phyloP scores from a whole-genome alignment of 1,284 basidiomycete species.

The Heliocybe sulcata region DNA sequence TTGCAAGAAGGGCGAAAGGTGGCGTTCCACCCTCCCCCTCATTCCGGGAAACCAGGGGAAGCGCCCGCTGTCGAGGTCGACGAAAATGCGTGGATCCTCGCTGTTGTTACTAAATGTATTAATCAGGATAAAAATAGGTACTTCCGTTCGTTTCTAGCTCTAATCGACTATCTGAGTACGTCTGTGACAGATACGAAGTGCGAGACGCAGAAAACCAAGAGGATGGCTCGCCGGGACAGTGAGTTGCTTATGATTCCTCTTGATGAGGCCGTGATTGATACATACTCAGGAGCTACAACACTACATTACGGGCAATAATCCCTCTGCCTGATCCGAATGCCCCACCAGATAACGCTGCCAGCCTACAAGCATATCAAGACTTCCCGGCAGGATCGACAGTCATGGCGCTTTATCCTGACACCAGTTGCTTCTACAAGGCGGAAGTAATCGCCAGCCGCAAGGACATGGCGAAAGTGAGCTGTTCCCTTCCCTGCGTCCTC shows the following conservation, averaged over 20 bases:
- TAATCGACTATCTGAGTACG: neutral
- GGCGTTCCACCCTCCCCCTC: conserved; percentile 64
- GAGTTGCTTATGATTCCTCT: conserved; percentile 20
- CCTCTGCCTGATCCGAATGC: conserved; percentile 70
- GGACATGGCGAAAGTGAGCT: conserved; percentile 45
- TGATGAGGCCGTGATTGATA: conserved; percentile 3
- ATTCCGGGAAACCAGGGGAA: conserved; percentile 36
- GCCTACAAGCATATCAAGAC: conserved; percentile 62
- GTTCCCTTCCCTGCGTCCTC: conserved; percentile 7
- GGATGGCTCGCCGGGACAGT: conserved; percentile 66
- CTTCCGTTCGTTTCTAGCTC: conserved; percentile 9
- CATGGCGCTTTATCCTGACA: conserved; percentile 79
- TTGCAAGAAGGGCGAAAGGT: conserved; percentile 68
- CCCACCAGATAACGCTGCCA: conserved; percentile 45
- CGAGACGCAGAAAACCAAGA: conserved; percentile 77
- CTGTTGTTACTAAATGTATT: conserved; percentile 62
- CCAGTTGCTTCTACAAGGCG: conserved; percentile 80
- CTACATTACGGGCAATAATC: conserved; percentile 62
- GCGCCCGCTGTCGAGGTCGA: conserved; percentile 42
- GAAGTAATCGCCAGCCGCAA: conserved; percentile 65
- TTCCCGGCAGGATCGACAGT: conserved; percentile 67
- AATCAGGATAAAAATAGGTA: conserved; percentile 64
- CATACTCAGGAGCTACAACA: conserved; percentile 51
- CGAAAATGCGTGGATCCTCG: conserved; percentile 75
- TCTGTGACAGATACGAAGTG: conserved; percentile 58